Evolutionary conservation across 179 eudicot genomes (phyloP).

Genomic region (Pouteria campechiana): DNA sequence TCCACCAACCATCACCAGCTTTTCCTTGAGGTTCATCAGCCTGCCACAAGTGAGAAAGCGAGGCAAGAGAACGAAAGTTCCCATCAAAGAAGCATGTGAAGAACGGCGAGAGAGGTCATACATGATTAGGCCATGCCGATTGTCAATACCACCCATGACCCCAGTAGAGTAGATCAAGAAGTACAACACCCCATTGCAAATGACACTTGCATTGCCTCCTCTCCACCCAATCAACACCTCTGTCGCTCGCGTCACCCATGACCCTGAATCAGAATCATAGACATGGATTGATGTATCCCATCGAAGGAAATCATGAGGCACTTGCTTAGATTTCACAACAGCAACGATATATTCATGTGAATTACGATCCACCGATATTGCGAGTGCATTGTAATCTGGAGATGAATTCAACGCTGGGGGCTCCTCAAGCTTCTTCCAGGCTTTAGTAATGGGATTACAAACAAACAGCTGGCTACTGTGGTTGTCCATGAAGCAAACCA

Average conservation of each 20-base stretch:
- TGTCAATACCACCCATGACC: constrained; percentile 30
- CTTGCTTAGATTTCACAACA: constrained; percentile 67
- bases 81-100: constrained; percentile 28
- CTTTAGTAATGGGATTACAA: constrained; percentile 58
- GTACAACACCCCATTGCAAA: constrained; percentile 60
- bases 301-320: constrained; percentile 42
- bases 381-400: constrained; percentile 69
- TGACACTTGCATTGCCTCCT: constrained; percentile 71
- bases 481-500: constrained; percentile 73
- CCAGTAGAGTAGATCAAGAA: constrained; percentile 67
- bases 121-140: constrained; percentile 58
- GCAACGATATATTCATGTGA: constrained; percentile 42
- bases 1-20: constrained; percentile 88
- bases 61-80: constrained; percentile 49
- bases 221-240: constrained; percentile 71
- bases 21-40: constrained; percentile 76
- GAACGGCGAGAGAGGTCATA: constrained; percentile 34
- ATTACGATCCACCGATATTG: constrained; percentile 40
- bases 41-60: constrained; percentile 88
- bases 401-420: constrained; percentile 42
- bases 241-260: constrained; percentile 39
- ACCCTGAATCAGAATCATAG: constrained; percentile 42
- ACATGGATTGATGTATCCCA: constrained; percentile 71
- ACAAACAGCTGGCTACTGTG: constrained; percentile 46
- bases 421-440: constrained; percentile 28